These are phyloP conservation scores for Rhododendron ovatum DNA, from an alignment of 148 eudicot genomes.

Conservation along the genomic window DNA sequence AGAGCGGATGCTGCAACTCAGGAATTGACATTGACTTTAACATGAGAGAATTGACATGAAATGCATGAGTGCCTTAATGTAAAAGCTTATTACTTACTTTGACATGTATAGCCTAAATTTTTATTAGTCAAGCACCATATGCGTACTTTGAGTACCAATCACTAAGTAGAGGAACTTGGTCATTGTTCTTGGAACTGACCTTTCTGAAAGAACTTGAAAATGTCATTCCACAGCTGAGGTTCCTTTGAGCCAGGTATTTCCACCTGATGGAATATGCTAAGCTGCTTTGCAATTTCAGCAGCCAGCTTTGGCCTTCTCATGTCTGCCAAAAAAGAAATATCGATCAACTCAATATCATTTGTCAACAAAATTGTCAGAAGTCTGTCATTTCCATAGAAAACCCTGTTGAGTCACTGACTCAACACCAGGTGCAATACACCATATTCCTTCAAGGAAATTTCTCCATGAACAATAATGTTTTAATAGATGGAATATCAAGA, in stretches of 20 bases:
- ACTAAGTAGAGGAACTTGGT: background rate
- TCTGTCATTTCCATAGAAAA: background rate
- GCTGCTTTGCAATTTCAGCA: slow-evolving; percentile 86
- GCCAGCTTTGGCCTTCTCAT: slow-evolving; percentile 73
- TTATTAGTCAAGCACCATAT: background rate
- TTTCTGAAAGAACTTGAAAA: slow-evolving; percentile 63
- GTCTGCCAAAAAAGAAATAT: slow-evolving; percentile 40
- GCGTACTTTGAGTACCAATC: background rate
- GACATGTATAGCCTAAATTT: background rate
- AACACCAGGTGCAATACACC: background rate
- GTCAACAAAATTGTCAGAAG: background rate
- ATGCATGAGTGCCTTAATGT: background rate
- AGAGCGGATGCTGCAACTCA: slow-evolving; percentile 72
- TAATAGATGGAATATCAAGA: background rate
- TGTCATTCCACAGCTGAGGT: slow-evolving; percentile 87
- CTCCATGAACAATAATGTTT: background rate
- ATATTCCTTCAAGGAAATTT: slow-evolving; percentile 3
- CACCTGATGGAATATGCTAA: slow-evolving; percentile 74
- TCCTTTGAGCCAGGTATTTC: slow-evolving; percentile 84
- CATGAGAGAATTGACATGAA: slow-evolving; percentile 7
- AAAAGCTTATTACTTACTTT: background rate
- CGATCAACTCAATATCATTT: slow-evolving; percentile 7
- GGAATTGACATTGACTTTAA: slow-evolving; percentile 10
- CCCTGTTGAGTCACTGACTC: no score
- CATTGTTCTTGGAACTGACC: slow-evolving; percentile 36